Percentiles rank a stretch among this genome's conserved stretches.
Conservation (phyloP, 169 alveolate species). For the Eimeria tenella region DNA sequence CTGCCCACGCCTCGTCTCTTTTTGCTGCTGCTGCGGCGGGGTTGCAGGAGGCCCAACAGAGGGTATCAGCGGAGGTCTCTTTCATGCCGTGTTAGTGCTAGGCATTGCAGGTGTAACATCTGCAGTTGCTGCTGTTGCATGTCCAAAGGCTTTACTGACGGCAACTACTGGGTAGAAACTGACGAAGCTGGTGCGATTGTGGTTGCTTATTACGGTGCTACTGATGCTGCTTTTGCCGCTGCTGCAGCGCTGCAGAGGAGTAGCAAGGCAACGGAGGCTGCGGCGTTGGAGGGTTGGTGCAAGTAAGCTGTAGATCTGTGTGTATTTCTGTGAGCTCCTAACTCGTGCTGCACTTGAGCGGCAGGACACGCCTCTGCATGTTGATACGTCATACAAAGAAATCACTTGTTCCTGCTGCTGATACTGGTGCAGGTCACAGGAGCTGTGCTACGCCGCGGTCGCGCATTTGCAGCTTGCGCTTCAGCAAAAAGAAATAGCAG, state of each 20-base stretch:
- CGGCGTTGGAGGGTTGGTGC: constrained; percentile 54
- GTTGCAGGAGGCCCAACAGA: constrained; percentile 42
- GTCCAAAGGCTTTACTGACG: neutral
- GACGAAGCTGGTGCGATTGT: neutral
- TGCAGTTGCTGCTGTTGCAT: neutral
- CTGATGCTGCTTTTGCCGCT: neutral
- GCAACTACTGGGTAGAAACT: neutral
- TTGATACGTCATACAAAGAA: neutral
- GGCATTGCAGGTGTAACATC: neutral
- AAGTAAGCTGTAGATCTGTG: neutral
- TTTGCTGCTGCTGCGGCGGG: constrained; percentile 69
- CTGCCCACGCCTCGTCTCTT: constrained; percentile 29
- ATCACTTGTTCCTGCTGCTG: neutral
- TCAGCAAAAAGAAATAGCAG: constrained; percentile 27
- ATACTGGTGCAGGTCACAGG: constrained; percentile 33
- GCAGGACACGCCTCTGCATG: neutral
- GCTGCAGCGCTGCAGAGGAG: constrained; percentile 63
- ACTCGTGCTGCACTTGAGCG: neutral
- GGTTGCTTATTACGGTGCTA: neutral
- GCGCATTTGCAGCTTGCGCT: constrained; percentile 61
- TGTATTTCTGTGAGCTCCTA: no score
- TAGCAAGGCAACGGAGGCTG: constrained; percentile 61
- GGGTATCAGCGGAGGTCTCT: constrained; percentile 8
- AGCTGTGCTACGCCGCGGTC: constrained; percentile 24
- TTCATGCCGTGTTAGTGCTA: neutral